These are phyloP conservation scores for Termitomyces sp. DNA, from an alignment of 768 basidiomycete genomes.

Conservation along the genomic window DNA sequence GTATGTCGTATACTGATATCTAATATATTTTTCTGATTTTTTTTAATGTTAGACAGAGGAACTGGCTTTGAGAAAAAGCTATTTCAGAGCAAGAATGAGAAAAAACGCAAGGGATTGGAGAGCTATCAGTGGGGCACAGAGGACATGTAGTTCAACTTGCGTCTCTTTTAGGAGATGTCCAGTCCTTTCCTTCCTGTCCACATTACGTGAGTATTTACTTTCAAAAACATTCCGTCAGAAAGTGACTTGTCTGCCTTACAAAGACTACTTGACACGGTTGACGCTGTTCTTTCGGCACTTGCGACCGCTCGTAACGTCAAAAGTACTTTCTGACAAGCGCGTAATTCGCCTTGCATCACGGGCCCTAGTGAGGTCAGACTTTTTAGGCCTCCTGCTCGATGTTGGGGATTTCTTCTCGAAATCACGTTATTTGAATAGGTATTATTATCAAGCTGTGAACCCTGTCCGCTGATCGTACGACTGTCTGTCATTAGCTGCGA, in stretches of 20 bases:
- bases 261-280: background rate
- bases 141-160: conserved; percentile 64
- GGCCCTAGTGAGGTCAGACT: background rate
- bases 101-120: conserved; percentile 62
- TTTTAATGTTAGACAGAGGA: conserved; percentile 57
- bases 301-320: background rate
- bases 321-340: background rate
- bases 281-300: background rate
- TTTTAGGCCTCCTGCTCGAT: no score
- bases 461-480: background rate
- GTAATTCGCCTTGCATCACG: background rate
- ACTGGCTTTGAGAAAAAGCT: conserved; percentile 93
- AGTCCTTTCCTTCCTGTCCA: background rate
- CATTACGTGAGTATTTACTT: conserved; percentile 6
- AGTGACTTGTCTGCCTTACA: background rate
- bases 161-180: background rate
- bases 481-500: background rate
- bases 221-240: background rate
- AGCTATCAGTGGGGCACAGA: conserved; percentile 86
- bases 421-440: background rate
- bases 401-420: background rate
- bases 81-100: conserved; percentile 80
- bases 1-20: conserved; percentile 35
- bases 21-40: background rate
- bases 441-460: background rate